Evolutionary conservation across 805 yeast genomes (phyloP), one percentile per base, ranked within the genome.

Genomic region (Yamadazyma takamatsuzukensis): DNA sequence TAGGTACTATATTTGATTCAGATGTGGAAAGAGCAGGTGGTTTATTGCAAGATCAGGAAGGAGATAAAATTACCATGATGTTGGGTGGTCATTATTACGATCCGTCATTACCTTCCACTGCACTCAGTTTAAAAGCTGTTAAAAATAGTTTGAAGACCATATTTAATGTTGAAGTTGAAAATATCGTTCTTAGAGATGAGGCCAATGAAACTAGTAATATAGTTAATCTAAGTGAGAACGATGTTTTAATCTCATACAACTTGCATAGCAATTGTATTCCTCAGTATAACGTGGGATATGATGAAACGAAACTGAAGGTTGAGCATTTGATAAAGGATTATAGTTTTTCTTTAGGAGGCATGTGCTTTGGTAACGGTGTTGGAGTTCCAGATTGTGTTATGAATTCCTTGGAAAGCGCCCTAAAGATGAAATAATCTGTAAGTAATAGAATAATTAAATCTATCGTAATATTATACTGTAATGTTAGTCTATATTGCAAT

Each of bases 1-100:
- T 90, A 18, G 98, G 98, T 3, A 86, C 87, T 5, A 87, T 93
- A 13, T 90, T 82, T 59, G 97, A 90, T 55, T 85, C 96, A 1
- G 87, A 86, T 34, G 75, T 86, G 15, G 93, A 84, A 48, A 71
- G 74, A 43, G 72, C 77, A 31, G 22, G 31, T 8, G n/a, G 36
- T 9, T 31, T 37, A 21, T 41, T 53, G 14, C 16, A 15, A 15
- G 19, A 15, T 2, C n/a, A 12, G n/a, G 4, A 31, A 34, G 27
- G 24, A 10, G 29, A 30, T 14, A 36, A 43, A 16, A 30, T 41
- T 2, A 93, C 98, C 0, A 72, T 86, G 16, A 90, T 90, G 97
- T 61, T 88, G 45, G 97, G 97, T 4, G 97, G 97, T 1, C 85
- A 83, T 48, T 61, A 57, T 31, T 53, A 60, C 16, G 34, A 51